phyloP scores from a whole-genome alignment of 129 eudicot genomes.

The Helichrysum umbraculigerum region DNA sequence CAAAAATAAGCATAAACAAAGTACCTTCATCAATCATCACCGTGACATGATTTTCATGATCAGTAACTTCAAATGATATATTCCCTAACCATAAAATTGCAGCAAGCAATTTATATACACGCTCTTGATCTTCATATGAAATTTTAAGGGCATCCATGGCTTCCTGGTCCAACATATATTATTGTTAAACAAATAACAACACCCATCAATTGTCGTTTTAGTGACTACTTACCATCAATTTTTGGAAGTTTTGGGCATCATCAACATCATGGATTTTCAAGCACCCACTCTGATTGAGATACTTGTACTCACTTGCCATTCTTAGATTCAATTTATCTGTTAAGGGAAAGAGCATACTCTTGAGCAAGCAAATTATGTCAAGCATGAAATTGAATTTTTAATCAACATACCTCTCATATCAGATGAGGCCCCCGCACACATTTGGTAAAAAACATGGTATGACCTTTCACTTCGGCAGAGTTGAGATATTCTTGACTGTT shows the following conservation, averaged over 20 bases:
- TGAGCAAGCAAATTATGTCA: conserved; percentile 5
- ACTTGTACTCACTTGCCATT: conserved; percentile 67
- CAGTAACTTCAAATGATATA: conserved; percentile 65
- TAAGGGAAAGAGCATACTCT: conserved; percentile 19
- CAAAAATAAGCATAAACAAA: conserved; percentile 13
- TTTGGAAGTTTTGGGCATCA: conserved; percentile 66
- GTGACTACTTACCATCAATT: conserved; percentile 48
- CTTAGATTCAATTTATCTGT: conserved; percentile 75
- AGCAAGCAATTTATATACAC: conserved; percentile 71
- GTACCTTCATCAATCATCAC: conserved; percentile 80
- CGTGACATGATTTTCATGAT: conserved; percentile 66
- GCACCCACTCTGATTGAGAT: conserved; percentile 87
- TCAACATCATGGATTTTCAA: conserved; percentile 64
- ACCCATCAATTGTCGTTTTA: conserved; percentile 11
- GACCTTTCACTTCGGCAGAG: conserved; percentile 82
- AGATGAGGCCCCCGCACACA: conserved; percentile 88
- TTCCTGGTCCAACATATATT: conserved; percentile 50
- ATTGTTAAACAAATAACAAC: neutral
- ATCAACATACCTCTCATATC: conserved; percentile 67
- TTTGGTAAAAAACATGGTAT: conserved; percentile 92
- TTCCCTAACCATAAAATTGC: conserved; percentile 96
- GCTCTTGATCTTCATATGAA: conserved; percentile 65
- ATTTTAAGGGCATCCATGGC: conserved; percentile 56
- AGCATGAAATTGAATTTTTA: neutral
- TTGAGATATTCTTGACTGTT: conserved; percentile 95